A percentile compares a stretch with the other conserved stretches of the same genome.
phyloP scores from a whole-genome alignment of 345 rosid genomes.

The Dipteronia dyeriana region DNA sequence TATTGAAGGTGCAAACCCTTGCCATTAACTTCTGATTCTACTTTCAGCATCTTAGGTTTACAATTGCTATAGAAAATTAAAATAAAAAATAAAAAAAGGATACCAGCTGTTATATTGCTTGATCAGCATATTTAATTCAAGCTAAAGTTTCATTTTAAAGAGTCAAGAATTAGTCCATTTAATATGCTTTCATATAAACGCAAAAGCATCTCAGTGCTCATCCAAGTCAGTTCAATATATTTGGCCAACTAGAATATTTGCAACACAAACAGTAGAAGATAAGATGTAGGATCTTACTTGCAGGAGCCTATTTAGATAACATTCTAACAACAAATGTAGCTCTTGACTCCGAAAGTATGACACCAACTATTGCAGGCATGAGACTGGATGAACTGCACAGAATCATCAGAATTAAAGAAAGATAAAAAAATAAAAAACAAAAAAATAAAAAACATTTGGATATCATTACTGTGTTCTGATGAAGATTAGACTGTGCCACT shows the following conservation, averaged over 20 bases:
- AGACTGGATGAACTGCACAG: conserved; percentile 15
- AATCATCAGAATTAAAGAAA: not conserved
- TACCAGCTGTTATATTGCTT: not conserved
- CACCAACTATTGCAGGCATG: not conserved
- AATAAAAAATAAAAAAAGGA: not conserved
- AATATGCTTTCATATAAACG: not conserved
- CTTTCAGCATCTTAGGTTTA: conserved; percentile 7
- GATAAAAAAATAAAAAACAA: not conserved
- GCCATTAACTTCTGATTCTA: not conserved
- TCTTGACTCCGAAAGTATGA: conserved; percentile 7
- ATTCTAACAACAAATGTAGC: not conserved
- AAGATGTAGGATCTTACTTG: conserved; percentile 7
- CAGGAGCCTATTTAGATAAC: conserved; percentile 8
- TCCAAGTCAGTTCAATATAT: conserved; percentile 11
- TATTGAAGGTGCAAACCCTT: not conserved
- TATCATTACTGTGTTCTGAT: not conserved
- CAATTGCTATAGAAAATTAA: not conserved
- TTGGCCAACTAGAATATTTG: conserved; percentile 1
- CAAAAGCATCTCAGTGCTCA: not conserved
- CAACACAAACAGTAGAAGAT: conserved; percentile 2
- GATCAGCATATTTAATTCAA: not conserved
- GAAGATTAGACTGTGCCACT: not conserved
- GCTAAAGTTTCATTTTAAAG: conserved; percentile 4
- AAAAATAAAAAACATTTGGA: not conserved
- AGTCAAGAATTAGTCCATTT: not conserved